phyloP scores from a whole-genome alignment of 2,329 filamentous ascomycete genomes.

The Trichoderma sp. region DNA sequence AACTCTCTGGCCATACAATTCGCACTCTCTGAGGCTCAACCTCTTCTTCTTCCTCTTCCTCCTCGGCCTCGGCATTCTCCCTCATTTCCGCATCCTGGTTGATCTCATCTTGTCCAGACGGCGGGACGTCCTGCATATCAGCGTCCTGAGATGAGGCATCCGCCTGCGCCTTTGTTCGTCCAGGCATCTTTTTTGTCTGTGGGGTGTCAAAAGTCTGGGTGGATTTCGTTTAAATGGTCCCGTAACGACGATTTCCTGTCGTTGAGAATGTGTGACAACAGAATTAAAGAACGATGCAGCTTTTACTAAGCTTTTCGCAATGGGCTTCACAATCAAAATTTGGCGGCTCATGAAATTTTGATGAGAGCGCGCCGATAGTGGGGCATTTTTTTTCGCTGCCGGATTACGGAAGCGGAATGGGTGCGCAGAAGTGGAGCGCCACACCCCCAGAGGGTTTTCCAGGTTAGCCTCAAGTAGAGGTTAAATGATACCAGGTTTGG shows the following conservation, averaged over 20 bases:
- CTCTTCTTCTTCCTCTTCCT: conserved; percentile 45
- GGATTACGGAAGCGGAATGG: conserved; percentile 15
- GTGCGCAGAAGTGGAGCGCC: background rate
- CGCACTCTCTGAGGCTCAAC: conserved; percentile 58
- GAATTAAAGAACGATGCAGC: background rate
- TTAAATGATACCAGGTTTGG: background rate
- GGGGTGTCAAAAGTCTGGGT: background rate
- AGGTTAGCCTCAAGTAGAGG: background rate
- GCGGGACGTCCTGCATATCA: conserved; percentile 49
- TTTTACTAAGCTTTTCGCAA: background rate
- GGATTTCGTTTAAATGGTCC: background rate
- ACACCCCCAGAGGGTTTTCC: background rate
- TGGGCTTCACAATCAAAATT: background rate
- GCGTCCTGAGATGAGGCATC: conserved; percentile 37
- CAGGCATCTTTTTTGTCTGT: conserved; percentile 40
- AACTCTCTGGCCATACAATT: conserved; percentile 52
- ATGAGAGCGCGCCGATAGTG: conserved; percentile 6
- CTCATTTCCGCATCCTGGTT: conserved; percentile 39
- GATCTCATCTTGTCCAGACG: conserved; percentile 39
- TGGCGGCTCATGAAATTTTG: conserved; percentile 19
- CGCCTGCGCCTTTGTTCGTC: conserved; percentile 41
- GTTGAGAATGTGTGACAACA: background rate
- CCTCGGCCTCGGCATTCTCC: conserved; percentile 34
- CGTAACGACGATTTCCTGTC: too few relatives aligned
- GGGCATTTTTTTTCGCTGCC: background rate